Base-by-base conservation (phyloP, 2,329 filamentous ascomycete genomes). In the Cladosporium austrohemisphaericum region DNA sequence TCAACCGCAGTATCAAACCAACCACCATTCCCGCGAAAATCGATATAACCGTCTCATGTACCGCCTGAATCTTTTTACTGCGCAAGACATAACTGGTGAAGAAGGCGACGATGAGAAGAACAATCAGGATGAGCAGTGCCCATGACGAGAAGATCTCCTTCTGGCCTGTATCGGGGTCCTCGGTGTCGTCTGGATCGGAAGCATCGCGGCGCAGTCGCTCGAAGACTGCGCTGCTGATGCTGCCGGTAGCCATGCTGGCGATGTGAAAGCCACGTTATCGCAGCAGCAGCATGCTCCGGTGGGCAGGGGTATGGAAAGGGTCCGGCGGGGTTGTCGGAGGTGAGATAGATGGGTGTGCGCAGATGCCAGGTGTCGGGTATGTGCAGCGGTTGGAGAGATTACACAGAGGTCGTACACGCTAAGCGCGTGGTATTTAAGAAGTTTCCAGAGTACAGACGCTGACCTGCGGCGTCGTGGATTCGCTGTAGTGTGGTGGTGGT, bases 21-120 rank as follows among this genome's bases (percentile, higher is more conserved):
- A 98, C 89, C 51, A 90, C 85, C 93, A 97, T 97, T 62, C 92
- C 92, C 51, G 90, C 91, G 74, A 98, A 97, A 67, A 98, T 98
- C 54, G 92, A 97, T 55, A 98, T 84, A 61, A 97, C 93, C 1
- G 93, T 98, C 75, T 98, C 93, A 70, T 98, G 93, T 48, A 98
- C 86, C 22, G 93, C 93, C 64, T 96, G 93, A 50, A 98, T 91
- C 73, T 94, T 96, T 72, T 88, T 91, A 73, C 93, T 88, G 71
- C 97, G 92, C 53, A 98, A 80, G 59, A 94, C 86, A 73, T 98
- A 98, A 76, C 91, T 96, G 36, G 90, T 95, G 70, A 97, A 95
- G 61, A 98, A 88, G 55, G 93, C 92, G 57, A 87, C 81, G 59
- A 97, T 95, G 62, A 98, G 83, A 60, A 98, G 83, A 73, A 89